Base-by-base conservation (phyloP, 140 eudicot species). In the Oenanthe javanica region DNA sequence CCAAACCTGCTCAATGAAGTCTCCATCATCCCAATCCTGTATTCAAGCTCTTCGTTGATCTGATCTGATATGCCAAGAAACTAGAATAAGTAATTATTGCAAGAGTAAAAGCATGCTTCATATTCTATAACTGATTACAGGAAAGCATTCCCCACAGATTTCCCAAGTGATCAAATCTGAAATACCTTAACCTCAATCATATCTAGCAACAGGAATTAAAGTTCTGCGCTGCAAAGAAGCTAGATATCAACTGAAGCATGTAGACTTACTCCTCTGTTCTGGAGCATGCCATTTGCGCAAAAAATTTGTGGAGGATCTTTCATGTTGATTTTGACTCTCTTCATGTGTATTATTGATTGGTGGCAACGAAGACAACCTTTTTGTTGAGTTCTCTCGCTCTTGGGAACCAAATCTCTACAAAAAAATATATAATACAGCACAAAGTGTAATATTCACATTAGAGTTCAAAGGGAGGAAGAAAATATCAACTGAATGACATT, bases 1-100 rank as follows among this genome's bases (percentile, higher is more conserved):
- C 92, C 97, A 61, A 89, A 82, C 85, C 96, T 89, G 97, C 89
- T 92, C 72, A 94, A 61, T 81, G 97, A 90, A 63, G 89, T 89
- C 82, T 90, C 97, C 78, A 92, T 85, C 81, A 89, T 80, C 75
- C 95, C 93, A 67, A 94, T 82, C 82, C 89, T 90, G 91, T 87
- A 91, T 75, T 90, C 93, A 83, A 94, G 84, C 78, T 92, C 95
- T 77, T 94, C 97, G 87, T 82, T 88, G 73, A 79, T 79, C 79
- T 92, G 99, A 87, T 93, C 99, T 94, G 99, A 83, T 50, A 75
- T 79, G 76, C 64, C 49, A 80, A 77, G 73, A 82, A 23, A 25
- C 81, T 71, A 5, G 74, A 72, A 42, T 77, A 85, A 55, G 49
- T 66, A 74, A 71, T 49, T 48, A 46, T 51, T 76, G 55, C 76